phyloP scores from a whole-genome alignment of 2,329 filamentous ascomycete genomes.

The Cadophora sp. region DNA sequence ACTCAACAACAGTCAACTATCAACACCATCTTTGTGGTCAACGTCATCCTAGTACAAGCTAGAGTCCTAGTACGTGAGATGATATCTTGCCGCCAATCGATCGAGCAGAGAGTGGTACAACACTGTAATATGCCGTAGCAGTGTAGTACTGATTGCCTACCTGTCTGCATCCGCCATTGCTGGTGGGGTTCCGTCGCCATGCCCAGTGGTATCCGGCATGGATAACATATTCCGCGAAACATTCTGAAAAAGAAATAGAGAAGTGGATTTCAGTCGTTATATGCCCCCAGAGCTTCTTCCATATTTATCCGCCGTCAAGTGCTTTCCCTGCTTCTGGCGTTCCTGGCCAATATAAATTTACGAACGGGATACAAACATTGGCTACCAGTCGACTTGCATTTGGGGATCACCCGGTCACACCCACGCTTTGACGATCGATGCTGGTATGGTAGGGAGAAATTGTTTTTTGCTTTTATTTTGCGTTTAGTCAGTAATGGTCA shows the following conservation, averaged over 20 bases:
- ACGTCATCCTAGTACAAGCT: constrained; percentile 1
- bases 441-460: too few species aligned
- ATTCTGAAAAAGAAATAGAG: background rate
- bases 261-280: background rate
- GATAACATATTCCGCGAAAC: background rate
- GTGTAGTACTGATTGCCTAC: constrained; percentile 4
- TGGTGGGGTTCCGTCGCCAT: background rate
- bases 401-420: background rate
- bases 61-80: constrained; percentile 4
- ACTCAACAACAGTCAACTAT: background rate
- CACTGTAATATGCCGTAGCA: background rate
- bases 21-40: constrained; percentile 3
- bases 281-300: background rate
- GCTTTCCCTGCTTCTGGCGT: background rate
- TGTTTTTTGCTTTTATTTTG: background rate
- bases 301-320: background rate
- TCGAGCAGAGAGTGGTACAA: too few species aligned
- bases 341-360: background rate
- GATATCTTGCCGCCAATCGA: background rate
- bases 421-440: background rate
- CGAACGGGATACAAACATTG: background rate
- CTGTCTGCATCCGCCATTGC: background rate
- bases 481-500: background rate
- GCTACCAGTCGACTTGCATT: constrained; percentile 2
- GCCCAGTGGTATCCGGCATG: constrained; percentile 1